These are phyloP conservation scores for Euphrasia arctica DNA, from an alignment of 305 asterid species.

Conservation along the genomic window DNA sequence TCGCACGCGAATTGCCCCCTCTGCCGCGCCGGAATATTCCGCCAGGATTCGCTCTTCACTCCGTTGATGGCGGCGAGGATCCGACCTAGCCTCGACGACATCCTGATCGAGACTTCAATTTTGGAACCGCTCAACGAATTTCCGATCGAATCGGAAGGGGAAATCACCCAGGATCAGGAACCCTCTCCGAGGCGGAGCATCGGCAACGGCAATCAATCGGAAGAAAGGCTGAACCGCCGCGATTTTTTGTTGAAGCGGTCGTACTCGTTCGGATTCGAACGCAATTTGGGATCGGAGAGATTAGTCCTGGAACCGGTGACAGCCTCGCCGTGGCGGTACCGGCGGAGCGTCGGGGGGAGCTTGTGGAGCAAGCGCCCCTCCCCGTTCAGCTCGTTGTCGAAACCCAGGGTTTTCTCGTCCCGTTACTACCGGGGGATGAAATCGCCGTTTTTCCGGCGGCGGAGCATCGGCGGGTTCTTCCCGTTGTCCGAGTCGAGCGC, in stretches of 20 bases:
- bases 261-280: slow-evolving; percentile 88
- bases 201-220: slow-evolving; percentile 38
- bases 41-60: slow-evolving; percentile 70
- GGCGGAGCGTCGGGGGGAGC: slow-evolving; percentile 54
- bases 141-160: slow-evolving; percentile 49
- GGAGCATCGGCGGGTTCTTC: slow-evolving; percentile 58
- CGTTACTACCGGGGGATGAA: slow-evolving; percentile 92
- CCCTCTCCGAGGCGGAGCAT: slow-evolving; percentile 49
- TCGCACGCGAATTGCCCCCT: slow-evolving; percentile 95
- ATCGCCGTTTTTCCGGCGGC: slow-evolving; percentile 83
- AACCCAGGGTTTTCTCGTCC: slow-evolving; percentile 81
- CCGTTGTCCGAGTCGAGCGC: slow-evolving; percentile 73
- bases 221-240: slow-evolving; percentile 59
- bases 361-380: slow-evolving; percentile 90
- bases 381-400: slow-evolving; percentile 74
- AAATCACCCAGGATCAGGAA: slow-evolving; percentile 54
- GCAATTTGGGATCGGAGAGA: slow-evolving; percentile 76
- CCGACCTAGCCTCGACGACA: slow-evolving; percentile 77
- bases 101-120: slow-evolving; percentile 49
- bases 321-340: slow-evolving; percentile 93
- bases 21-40: slow-evolving; percentile 77
- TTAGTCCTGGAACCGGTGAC: slow-evolving; percentile 74
- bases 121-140: slow-evolving; percentile 53
- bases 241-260: slow-evolving; percentile 78
- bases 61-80: slow-evolving; percentile 88